Evolutionary conservation across 345 rosid species (phyloP).

Genomic region (Dimocarpus longan): DNA sequence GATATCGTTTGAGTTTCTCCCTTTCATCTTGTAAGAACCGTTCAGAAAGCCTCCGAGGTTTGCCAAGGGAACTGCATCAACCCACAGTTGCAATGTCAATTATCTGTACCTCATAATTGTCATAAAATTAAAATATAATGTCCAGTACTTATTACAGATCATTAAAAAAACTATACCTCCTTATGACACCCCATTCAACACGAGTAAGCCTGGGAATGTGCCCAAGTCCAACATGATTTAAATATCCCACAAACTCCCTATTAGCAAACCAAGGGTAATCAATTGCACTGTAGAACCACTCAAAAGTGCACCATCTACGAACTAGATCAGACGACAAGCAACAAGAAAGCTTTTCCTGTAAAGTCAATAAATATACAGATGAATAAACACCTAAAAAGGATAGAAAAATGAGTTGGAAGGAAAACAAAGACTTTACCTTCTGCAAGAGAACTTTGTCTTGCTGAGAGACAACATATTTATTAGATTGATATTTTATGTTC

Average conservation of each 20-base stretch:
- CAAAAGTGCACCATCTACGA: constrained; percentile 89
- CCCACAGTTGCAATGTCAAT: constrained; percentile 20
- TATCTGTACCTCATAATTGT: constrained; percentile 8
- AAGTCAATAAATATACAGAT: constrained; percentile 26
- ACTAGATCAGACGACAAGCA: constrained; percentile 64
- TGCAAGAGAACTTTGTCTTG: constrained; percentile 39
- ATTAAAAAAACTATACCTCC: constrained; percentile 53
- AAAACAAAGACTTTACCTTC: constrained; percentile 40
- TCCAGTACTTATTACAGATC: neutral
- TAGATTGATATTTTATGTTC: constrained; percentile 42
- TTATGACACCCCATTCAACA: constrained; percentile 97
- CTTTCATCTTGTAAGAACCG: constrained; percentile 80
- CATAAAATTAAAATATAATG: neutral
- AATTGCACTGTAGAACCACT: constrained; percentile 95
- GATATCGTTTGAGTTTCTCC: constrained; percentile 82
- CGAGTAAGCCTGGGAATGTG: constrained; percentile 93
- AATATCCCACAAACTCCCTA: constrained; percentile 91
- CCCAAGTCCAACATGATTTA: constrained; percentile 93
- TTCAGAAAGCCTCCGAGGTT: constrained; percentile 92
- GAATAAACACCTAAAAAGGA: neutral
- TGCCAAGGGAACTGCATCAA: constrained; percentile 91
- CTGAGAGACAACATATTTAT: constrained; percentile 34
- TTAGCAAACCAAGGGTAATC: constrained; percentile 99
- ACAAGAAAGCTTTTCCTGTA: constrained; percentile 71
- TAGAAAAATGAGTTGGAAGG: neutral